Conservation (phyloP, 192 early-diverging fungal genomes). For the Coemansia sp. region DNA sequence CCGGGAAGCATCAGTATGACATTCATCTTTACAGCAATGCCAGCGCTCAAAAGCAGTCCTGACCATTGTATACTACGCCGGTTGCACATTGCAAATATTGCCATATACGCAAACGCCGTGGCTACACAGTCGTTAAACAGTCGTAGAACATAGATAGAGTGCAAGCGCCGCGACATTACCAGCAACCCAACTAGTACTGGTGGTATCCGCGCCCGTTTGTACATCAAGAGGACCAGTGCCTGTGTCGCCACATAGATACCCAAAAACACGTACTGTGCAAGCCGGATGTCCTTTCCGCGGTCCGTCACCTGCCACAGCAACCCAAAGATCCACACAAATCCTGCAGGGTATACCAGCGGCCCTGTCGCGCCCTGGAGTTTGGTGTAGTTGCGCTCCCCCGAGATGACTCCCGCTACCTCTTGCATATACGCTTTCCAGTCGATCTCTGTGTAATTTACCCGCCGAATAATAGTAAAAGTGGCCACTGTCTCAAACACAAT, state of each 20-base stretch:
- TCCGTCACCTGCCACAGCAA: slow-evolving; percentile 69
- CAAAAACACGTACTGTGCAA: slow-evolving; percentile 86
- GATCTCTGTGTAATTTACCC: slow-evolving; percentile 81
- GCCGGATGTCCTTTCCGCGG: slow-evolving; percentile 65
- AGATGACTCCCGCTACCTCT: slow-evolving; percentile 74
- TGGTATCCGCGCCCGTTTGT: slow-evolving; percentile 64
- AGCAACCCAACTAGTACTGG: slow-evolving; percentile 68
- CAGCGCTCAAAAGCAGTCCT: slow-evolving; percentile 61
- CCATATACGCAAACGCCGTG: slow-evolving; percentile 79
- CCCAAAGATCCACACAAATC: slow-evolving; percentile 88
- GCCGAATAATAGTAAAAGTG: slow-evolving; percentile 26
- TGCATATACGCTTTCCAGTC: slow-evolving; percentile 98
- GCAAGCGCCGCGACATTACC: slow-evolving; percentile 78
- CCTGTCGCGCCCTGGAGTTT: slow-evolving; percentile 88
- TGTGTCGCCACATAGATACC: slow-evolving; percentile 73
- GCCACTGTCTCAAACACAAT: slow-evolving; percentile 19
- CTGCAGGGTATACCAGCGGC: slow-evolving; percentile 90
- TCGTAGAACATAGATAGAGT: slow-evolving; percentile 91
- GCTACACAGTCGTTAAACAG: slow-evolving; percentile 94
- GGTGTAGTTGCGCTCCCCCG: slow-evolving; percentile 83
- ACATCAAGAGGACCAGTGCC: slow-evolving; percentile 68
- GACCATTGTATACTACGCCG: slow-evolving; percentile 47
- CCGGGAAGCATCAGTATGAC: slow-evolving; percentile 89
- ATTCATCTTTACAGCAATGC: slow-evolving; percentile 95
- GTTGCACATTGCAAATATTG: slow-evolving; percentile 66